phyloP scores from a whole-genome alignment of 2,329 filamentous ascomycete genomes.

The Amauroascus niger region DNA sequence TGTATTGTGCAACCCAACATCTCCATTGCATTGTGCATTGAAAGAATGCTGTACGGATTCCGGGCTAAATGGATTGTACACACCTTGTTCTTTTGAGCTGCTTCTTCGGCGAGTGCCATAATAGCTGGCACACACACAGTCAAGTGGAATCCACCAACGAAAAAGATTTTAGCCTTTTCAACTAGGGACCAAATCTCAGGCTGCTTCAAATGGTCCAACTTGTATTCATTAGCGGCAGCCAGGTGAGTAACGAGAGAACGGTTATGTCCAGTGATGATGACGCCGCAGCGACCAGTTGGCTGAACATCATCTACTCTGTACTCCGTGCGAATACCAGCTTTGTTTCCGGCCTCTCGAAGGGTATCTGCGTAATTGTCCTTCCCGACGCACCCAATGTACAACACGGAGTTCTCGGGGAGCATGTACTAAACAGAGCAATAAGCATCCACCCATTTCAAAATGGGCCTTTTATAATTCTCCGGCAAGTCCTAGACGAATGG shows the following conservation, averaged over 20 bases:
- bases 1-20: not conserved
- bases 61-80: slow-evolving; percentile 12
- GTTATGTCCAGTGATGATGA: slow-evolving; percentile 94
- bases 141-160: slow-evolving; percentile 93
- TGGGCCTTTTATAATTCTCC: too few relatives aligned
- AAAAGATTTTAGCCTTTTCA: slow-evolving; percentile 79
- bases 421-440: slow-evolving; percentile 56
- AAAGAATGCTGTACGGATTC: not conserved
- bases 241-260: slow-evolving; percentile 91
- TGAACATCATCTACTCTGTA: slow-evolving; percentile 81
- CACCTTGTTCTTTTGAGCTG: slow-evolving; percentile 77
- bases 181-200: slow-evolving; percentile 87
- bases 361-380: slow-evolving; percentile 92
- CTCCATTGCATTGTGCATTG: not conserved
- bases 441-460: not conserved
- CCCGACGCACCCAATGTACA: slow-evolving; percentile 89
- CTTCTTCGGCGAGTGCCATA: slow-evolving; percentile 80
- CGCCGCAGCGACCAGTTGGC: slow-evolving; percentile 87
- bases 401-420: slow-evolving; percentile 75
- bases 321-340: slow-evolving; percentile 83
- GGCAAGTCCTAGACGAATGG: not conserved
- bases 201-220: slow-evolving; percentile 82
- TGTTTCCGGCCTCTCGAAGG: slow-evolving; percentile 72
- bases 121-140: slow-evolving; percentile 90
- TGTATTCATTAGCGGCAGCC: slow-evolving; percentile 94